A percentile compares a stretch with the other conserved stretches of the same genome.
These are phyloP conservation scores for Aspergillus fumigatiaffinis DNA, from an alignment of 2,329 filamentous ascomycete species.

Conservation along the genomic window DNA sequence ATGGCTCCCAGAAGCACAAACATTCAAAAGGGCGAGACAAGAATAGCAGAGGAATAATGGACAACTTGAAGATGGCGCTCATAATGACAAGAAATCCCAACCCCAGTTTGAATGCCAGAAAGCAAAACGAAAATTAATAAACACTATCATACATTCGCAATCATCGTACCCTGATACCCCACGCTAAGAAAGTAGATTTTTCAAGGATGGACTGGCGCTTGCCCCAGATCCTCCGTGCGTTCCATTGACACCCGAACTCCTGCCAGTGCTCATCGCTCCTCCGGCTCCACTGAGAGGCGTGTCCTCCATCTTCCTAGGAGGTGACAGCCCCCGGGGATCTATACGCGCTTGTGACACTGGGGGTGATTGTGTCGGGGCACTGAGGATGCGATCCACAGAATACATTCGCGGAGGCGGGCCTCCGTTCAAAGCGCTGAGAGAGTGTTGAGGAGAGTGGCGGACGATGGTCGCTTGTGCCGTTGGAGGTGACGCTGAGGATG, in stretches of 20 bases:
- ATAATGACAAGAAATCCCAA: neutral
- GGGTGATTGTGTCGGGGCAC: conserved; percentile 32
- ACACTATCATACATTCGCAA: conserved; percentile 17
- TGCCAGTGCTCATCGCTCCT: conserved; percentile 23
- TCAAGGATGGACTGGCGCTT: conserved; percentile 71
- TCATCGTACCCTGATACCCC: neutral
- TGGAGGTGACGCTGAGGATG: conserved; percentile 36
- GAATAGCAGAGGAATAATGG: neutral
- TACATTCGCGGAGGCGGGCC: conserved; percentile 36
- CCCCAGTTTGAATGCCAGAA: conserved; percentile 1
- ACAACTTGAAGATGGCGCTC: neutral
- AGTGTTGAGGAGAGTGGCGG: conserved; percentile 35
- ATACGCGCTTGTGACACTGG: conserved; percentile 32
- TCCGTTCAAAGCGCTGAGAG: conserved; percentile 33
- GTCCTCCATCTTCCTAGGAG: conserved; percentile 29
- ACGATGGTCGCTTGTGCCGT: conserved; percentile 35
- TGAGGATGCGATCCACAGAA: conserved; percentile 34
- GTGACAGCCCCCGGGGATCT: conserved; percentile 32
- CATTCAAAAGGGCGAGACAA: neutral
- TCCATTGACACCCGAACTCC: conserved; percentile 26
- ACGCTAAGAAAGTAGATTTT: conserved; percentile 64
- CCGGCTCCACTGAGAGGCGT: conserved; percentile 21
- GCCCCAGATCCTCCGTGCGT: conserved; percentile 50
- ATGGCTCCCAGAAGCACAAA: neutral
- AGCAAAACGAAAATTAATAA: conserved; percentile 10